Percentiles rank a stretch among this genome's conserved stretches.
Evolutionary conservation across 1,284 basidiomycete species (phyloP).

Genomic region (Meripilus lineatus): DNA sequence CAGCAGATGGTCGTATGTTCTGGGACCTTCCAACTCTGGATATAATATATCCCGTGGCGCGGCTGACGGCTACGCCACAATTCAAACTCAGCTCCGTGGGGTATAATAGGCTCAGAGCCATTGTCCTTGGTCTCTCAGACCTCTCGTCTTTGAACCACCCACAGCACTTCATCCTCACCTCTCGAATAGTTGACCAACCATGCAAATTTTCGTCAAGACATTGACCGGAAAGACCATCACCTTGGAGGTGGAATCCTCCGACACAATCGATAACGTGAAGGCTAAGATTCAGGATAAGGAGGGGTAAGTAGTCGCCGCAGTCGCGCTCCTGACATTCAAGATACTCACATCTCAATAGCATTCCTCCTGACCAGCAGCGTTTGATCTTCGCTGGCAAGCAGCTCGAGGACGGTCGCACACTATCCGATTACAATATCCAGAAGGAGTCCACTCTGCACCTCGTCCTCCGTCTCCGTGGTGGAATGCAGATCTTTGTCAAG

Average conservation of each 20-base stretch:
- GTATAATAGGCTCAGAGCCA: constrained; percentile 9
- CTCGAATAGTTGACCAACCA: constrained; percentile 23
- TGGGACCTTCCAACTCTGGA: constrained; percentile 10
- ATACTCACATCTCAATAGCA: constrained; percentile 31
- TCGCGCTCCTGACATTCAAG: not conserved
- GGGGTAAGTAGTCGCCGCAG: constrained; percentile 37
- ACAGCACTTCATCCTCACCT: no score
- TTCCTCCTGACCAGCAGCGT: constrained; percentile 80
- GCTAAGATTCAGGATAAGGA: constrained; percentile 79
- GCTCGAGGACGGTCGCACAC: constrained; percentile 69
- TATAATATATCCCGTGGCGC: constrained; percentile 3
- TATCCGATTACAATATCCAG: constrained; percentile 75
- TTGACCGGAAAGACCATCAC: constrained; percentile 90
- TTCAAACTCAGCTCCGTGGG: constrained; percentile 17
- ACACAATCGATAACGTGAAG: constrained; percentile 83
- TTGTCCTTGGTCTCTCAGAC: constrained; percentile 4
- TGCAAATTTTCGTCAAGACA: constrained; percentile 86
- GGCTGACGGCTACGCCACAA: constrained; percentile 1
- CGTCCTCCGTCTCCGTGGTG: constrained; percentile 61
- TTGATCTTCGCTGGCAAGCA: constrained; percentile 75
- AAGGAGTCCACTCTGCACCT: constrained; percentile 45
- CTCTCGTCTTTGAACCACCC: constrained; percentile 11
- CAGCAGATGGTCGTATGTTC: constrained; percentile 5
- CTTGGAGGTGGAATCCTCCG: constrained; percentile 80
- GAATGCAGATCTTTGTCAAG: constrained; percentile 74